Evolutionary conservation across 164 flowering plant species (phyloP).

Genomic region (Euptelea pleiosperma): DNA sequence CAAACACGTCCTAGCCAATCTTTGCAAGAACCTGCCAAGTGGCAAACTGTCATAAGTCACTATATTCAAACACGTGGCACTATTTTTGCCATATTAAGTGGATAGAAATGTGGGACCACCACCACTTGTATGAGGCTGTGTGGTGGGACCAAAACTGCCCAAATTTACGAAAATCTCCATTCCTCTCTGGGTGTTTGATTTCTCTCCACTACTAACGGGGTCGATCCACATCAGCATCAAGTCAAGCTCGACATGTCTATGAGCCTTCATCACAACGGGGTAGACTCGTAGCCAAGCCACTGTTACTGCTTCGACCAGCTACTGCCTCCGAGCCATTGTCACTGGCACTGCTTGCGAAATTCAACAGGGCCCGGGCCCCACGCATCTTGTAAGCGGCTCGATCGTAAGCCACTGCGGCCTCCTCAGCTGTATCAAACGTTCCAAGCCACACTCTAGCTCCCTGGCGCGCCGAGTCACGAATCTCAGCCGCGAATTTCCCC

Average conservation of each 20-base stretch:
- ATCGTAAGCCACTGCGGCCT: slow-evolving; percentile 26
- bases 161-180: background rate
- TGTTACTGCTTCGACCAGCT: background rate
- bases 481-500: slow-evolving; percentile 31
- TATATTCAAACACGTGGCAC: too few species aligned
- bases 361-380: slow-evolving; percentile 26
- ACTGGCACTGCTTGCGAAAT: slow-evolving; percentile 14
- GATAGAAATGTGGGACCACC: too few species aligned
- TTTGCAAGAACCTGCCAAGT: background rate
- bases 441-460: slow-evolving; percentile 27
- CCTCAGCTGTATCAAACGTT: slow-evolving; percentile 21
- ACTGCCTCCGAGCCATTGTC: background rate
- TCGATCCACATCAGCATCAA: too few species aligned
- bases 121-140: background rate
- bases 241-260: background rate
- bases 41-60: background rate
- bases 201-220: too few species aligned
- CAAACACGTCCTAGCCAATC: background rate
- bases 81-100: too few species aligned
- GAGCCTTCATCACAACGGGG: background rate
- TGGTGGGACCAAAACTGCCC: background rate
- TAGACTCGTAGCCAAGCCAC: background rate
- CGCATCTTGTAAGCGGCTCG: slow-evolving; percentile 33
- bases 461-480: slow-evolving; percentile 29
- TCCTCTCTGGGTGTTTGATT: too few species aligned